Evolutionary conservation across 768 basidiomycete genomes (phyloP).

Genomic region (Serendipita indica): DNA sequence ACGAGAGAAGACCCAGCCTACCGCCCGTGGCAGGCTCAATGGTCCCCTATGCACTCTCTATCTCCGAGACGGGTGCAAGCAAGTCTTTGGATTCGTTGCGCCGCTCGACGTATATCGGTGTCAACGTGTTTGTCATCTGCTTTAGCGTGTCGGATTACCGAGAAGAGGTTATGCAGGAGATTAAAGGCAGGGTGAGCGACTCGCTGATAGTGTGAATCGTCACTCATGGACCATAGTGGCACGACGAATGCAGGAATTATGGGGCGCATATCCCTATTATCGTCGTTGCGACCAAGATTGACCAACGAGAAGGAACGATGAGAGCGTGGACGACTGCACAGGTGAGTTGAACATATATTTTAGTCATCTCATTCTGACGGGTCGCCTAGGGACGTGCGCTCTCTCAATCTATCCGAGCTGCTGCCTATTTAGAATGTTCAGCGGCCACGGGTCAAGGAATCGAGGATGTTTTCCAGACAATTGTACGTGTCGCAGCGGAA

Average conservation of each 20-base stretch:
- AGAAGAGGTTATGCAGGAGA: conserved; percentile 2
- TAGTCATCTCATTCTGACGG: not conserved
- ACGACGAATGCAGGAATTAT: conserved; percentile 1
- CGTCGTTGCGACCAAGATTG: conserved; percentile 5
- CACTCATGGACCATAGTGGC: not conserved
- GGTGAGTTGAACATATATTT: not conserved
- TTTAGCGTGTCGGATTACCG: conserved; percentile 9
- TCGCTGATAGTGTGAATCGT: not conserved
- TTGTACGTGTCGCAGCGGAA: not conserved
- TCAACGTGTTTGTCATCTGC: conserved; percentile 1
- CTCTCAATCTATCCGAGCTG: not conserved
- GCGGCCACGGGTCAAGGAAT: conserved; percentile 2
- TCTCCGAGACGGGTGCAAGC: not conserved
- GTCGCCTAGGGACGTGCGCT: not conserved
- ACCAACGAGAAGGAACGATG: not conserved
- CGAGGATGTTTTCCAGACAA: conserved; percentile 1
- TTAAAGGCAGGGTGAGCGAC: not conserved
- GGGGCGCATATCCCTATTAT: not conserved
- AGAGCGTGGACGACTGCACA: not conserved
- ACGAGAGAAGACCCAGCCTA: not conserved
- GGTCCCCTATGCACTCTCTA: not conserved
- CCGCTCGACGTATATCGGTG: conserved; percentile 4
- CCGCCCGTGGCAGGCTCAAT: not conserved
- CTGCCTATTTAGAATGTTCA: not conserved
- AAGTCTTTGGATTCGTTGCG: not conserved